These are phyloP conservation scores for Diaporthe citri DNA, from an alignment of 2,329 filamentous ascomycete genomes.

Conservation along the genomic window DNA sequence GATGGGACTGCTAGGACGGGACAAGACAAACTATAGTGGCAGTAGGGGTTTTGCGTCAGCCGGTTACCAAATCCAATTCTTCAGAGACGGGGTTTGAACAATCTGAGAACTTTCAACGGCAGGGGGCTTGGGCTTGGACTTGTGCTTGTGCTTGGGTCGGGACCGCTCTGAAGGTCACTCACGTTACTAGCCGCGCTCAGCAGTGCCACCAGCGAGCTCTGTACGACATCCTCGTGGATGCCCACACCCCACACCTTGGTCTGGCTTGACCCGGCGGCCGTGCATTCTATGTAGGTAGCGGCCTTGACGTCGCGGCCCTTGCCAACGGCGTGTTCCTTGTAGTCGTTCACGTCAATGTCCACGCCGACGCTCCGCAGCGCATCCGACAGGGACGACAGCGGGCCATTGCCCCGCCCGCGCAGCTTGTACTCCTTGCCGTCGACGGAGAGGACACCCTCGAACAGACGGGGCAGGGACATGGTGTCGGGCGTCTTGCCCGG, in stretches of 20 bases:
- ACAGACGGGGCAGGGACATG: constrained; percentile 82
- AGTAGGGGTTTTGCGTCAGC: constrained; percentile 33
- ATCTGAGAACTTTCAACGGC: constrained; percentile 33
- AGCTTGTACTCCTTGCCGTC: constrained; percentile 85
- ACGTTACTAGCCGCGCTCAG: constrained; percentile 89
- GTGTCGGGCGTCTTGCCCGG: constrained; percentile 81
- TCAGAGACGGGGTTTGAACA: constrained; percentile 25
- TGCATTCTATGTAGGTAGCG: constrained; percentile 96
- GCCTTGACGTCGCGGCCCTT: constrained; percentile 86
- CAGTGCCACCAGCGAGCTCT: constrained; percentile 88
- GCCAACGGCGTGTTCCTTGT: constrained; percentile 96
- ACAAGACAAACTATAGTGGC: constrained; percentile 75
- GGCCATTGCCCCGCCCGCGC: constrained; percentile 86
- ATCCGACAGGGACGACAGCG: constrained; percentile 88
- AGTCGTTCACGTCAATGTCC: constrained; percentile 90
- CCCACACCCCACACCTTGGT: constrained; percentile 87
- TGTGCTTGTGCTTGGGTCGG: constrained; percentile 22
- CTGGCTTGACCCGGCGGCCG: constrained; percentile 72
- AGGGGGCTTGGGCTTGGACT: constrained; percentile 4
- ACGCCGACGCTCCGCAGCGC: constrained; percentile 84
- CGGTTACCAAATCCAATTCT: constrained; percentile 13
- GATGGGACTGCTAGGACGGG: constrained; percentile 64
- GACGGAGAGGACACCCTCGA: constrained; percentile 86
- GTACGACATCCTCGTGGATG: constrained; percentile 92
- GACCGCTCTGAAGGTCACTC: constrained; percentile 55